Evolutionary conservation across 495 filamentous ascomycete genomes (phyloP), one percentile per base, ranked within the genome.

Genomic region (Hypoxylon fuscum): DNA sequence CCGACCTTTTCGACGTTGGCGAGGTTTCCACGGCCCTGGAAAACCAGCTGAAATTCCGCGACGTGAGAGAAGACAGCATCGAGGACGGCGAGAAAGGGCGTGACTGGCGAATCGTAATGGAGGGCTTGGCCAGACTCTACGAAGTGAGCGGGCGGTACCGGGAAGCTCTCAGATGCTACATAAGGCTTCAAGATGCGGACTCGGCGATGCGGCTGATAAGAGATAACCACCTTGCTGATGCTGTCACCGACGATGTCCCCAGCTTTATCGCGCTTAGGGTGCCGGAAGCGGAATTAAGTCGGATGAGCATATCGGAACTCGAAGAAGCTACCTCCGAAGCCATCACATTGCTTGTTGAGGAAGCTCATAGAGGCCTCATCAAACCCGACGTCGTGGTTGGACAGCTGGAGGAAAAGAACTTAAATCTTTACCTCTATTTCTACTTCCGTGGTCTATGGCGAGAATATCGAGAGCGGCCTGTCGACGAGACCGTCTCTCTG

Each of bases 111-210:
- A 89, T 92, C 44, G 79, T 98, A 15, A 88, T 88, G 72, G 88
- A 92, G 62, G 86, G 88, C 64, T 81, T 98, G 25, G 93, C 91
- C 18, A 93, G 87, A 63, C 82, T 98, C 6, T 89, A 91, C 68
- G 81, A 97, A 45, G 89, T 89, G 15, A 87, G 85, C 58, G 89
- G 90, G 1, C 88, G 90, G 40, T 87, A 89, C 48, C 81, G 87
- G 55, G 92, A 96, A 70, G 95, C 95, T 1, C 76, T 98, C 31
- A 86, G 82, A 58, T 95, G 89, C 74, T 97, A 94, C 72, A 95
- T 98, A 67, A 87, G 83, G 32, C 81, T 97, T 9, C 92, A 96
- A 69, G 91, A 98, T 79, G 95, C 90, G 1, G 93, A 97, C 59
- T 87, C 88, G 12, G 90, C 91, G 0, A 93, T 98, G 86, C 76